Evolutionary conservation across 139 green algal species (phyloP).

Genomic region (Chlorella sp.): DNA sequence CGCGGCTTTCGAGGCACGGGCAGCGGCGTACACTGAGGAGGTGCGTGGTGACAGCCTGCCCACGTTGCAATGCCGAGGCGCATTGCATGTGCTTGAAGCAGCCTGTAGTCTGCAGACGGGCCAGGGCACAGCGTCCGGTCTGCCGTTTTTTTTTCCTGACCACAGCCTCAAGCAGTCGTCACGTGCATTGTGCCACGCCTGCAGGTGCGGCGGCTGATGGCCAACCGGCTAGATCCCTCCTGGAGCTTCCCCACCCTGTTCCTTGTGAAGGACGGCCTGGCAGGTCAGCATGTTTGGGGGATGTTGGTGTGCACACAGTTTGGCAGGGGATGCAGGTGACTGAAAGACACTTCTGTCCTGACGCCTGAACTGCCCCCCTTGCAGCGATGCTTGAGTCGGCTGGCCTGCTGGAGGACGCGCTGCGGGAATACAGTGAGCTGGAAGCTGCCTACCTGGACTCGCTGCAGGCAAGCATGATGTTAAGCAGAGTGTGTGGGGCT

Average conservation of each 20-base stretch:
- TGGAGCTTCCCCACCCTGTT: constrained; percentile 86
- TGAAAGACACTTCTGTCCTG: too few relatives aligned
- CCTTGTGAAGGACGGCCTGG: constrained; percentile 86
- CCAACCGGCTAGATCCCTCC: constrained; percentile 66
- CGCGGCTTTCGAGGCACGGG: constrained; percentile 78
- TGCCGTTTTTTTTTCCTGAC: too few relatives aligned
- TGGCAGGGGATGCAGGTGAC: too few relatives aligned
- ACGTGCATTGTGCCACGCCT: too few relatives aligned
- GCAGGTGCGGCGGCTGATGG: constrained; percentile 73
- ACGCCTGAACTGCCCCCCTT: too few relatives aligned
- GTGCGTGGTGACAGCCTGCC: constrained; percentile 24
- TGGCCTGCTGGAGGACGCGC: constrained; percentile 73
- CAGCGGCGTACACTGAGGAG: constrained; percentile 81
- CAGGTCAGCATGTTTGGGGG: neutral
- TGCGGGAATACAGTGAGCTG: constrained; percentile 91
- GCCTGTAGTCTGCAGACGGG: too few relatives aligned
- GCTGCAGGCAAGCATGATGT: neutral
- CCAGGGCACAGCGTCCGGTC: too few relatives aligned
- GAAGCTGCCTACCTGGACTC: constrained; percentile 84
- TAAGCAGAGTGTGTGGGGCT: too few relatives aligned
- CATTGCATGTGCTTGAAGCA: too few relatives aligned
- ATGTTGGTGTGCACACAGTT: too few relatives aligned
- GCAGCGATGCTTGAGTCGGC: constrained; percentile 43
- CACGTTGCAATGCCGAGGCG: too few relatives aligned
- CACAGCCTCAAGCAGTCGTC: neutral